Evolutionary conservation across 2,329 filamentous ascomycete genomes (phyloP).

Genomic region (Fusarium sp.): DNA sequence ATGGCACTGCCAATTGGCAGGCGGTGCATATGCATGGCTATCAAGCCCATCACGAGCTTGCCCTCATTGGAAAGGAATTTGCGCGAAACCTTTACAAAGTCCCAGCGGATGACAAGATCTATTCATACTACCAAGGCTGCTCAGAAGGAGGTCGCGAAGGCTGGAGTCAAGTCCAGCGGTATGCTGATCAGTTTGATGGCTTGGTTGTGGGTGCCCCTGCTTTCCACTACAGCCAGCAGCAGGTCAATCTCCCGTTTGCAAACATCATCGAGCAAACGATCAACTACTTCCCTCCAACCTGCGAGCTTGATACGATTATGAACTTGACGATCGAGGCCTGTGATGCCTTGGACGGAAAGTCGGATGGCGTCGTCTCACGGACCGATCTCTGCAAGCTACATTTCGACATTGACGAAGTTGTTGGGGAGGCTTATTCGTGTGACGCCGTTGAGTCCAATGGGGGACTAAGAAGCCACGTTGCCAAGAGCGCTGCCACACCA

Average conservation of each 20-base stretch:
- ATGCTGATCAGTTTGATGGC: constrained; percentile 26
- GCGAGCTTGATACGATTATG: constrained; percentile 62
- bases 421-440: constrained; percentile 51
- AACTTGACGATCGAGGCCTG: constrained; percentile 53
- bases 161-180: constrained; percentile 32
- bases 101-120: constrained; percentile 46
- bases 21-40: constrained; percentile 46
- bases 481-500: constrained; percentile 26
- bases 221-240: constrained; percentile 54
- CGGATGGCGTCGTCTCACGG: neutral
- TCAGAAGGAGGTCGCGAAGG: constrained; percentile 62
- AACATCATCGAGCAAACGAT: constrained; percentile 52
- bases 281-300: constrained; percentile 53
- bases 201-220: constrained; percentile 25
- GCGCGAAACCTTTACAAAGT: constrained; percentile 54
- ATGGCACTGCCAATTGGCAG: too few relatives aligned
- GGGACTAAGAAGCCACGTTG: constrained; percentile 22
- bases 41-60: constrained; percentile 63
- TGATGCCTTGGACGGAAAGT: constrained; percentile 7
- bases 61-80: constrained; percentile 56
- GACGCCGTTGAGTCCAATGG: constrained; percentile 23
- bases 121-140: constrained; percentile 65
- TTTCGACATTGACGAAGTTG: constrained; percentile 33
- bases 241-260: constrained; percentile 55
- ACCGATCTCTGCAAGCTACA: constrained; percentile 11